A percentile compares a stretch with the other conserved stretches of the same genome.
phyloP scores from a whole-genome alignment of 2,329 filamentous ascomycete species.

The Penicillium vulpinum region DNA sequence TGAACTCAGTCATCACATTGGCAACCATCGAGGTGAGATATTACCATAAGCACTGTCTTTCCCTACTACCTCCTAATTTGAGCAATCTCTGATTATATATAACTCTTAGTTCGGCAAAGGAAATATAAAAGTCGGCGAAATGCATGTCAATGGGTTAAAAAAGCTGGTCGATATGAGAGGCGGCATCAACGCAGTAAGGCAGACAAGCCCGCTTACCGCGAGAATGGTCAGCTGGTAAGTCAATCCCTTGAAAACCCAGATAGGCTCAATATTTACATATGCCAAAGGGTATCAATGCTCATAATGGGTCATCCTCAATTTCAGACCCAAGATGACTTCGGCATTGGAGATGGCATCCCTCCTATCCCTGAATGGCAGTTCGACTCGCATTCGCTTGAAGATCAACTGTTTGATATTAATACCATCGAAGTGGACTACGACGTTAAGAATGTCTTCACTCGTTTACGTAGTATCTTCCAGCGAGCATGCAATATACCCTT shows the following conservation, averaged over 20 bases:
- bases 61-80: not conserved
- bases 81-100: constrained; percentile 2
- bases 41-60: not conserved
- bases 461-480: constrained; percentile 49
- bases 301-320: constrained; percentile 57
- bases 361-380: constrained; percentile 53
- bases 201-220: constrained; percentile 55
- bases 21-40: constrained; percentile 57
- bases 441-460: constrained; percentile 43
- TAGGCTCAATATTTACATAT: not conserved
- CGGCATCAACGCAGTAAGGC: constrained; percentile 51
- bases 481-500: constrained; percentile 26
- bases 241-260: no score
- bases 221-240: constrained; percentile 58
- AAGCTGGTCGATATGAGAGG: constrained; percentile 52
- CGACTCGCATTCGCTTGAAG: constrained; percentile 16
- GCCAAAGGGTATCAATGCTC: constrained; percentile 57
- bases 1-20: constrained; percentile 59
- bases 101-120: constrained; percentile 54
- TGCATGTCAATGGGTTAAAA: constrained; percentile 55
- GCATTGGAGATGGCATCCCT: constrained; percentile 51
- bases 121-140: constrained; percentile 45
- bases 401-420: constrained; percentile 15
- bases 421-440: constrained; percentile 35
- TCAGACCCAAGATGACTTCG: constrained; percentile 51